Base-by-base conservation (phyloP, 106 monocot species). In the Acorus gramineus region DNA sequence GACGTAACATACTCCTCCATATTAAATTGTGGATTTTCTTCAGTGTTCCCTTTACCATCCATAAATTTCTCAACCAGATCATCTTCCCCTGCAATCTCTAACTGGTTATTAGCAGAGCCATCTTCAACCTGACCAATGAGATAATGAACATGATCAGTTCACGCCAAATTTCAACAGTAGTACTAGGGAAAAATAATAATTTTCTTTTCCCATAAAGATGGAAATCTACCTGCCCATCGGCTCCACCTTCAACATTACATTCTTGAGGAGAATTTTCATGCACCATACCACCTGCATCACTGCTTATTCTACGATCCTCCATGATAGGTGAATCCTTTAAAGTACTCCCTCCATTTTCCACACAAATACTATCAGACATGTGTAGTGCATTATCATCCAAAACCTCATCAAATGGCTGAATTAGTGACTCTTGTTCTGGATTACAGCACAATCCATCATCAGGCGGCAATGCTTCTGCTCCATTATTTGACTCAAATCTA, bases 1-100 rank as follows among this genome's bases (percentile, higher is more conserved):
- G 84, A 93, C 3, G 76, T 59, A 70, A 65, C 69, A 74, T 73
- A 53, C 57, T 74, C 80, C 9, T 51, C 49, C 6, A 63, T 28
- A 28, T 1, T 28, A 28, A 28, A 28, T 28, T 28, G 28, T 28
- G 28, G 28, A 28, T 28, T 28, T 28, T 28, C 28, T 28, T 28
- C 53, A 56, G 57, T 53, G 13, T 62, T 63, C 14, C 66, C 65
- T 49, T 71, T 55, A 0, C 53, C 45, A 9, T 72, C 55, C 50
- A 69, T 50, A 7, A 47, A 11, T 58, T 66, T 53, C 50, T 63
- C 56, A 0, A n/a, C 5, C 49, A 56, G 43, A 58, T 67, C 69
- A 55, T 53, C 56, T 3, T 67, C 66, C 44, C 60, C 56, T 7
- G 53, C 6, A 65, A 57, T 14, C 58, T 56, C 69, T 52, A 76